Evolutionary conservation across 2,329 filamentous ascomycete species (phyloP), one percentile per base, ranked within the genome.

Genomic region (Trichoderma asperellum): DNA sequence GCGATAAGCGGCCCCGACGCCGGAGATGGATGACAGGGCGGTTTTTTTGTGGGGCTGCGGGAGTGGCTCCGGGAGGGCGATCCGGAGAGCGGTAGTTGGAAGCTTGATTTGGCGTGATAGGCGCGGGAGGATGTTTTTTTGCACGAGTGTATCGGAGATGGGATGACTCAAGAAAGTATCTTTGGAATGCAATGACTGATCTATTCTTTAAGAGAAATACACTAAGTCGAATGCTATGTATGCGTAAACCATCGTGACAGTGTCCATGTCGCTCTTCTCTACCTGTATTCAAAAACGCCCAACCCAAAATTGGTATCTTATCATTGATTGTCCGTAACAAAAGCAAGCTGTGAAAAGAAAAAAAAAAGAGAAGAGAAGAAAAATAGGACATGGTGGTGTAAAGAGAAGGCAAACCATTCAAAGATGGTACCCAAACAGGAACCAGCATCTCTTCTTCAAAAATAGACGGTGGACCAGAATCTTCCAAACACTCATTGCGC

Each of bases 351-450:
- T 16, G 2, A 40, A 21, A 34, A 34, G 4, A 29, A 7, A 27
- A 24, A 43, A 2, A 56, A n/a, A 12, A 32, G 6, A 24, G n/a
- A 8, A 24, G 8, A 21, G 12, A 18, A 29, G 34, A n/a, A 18
- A n/a, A 6, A 32, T 7, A 40, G 6, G 10, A 16, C 5, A 21
- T 5, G 24, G 14, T n/a, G n/a, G n/a, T n/a, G 7, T 2, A 16
- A 35, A 47, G 32, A 11, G n/a, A 35, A 56, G 16, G 29, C 5
- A 32, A 29, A 11, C 1, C 24, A 29, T 14, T 67, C 56, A 73
- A 40, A 75, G 24, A 60, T 75, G 73, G 21, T 70, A 67, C 0
- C 72, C 72, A 70, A 75, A 70, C 4, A 75, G 35, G 32, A 72
- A 70, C 69, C 72, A 70, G 35, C 74, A 75, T 16, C 72, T 32